Percentiles rank a stretch among this genome's conserved stretches.
phyloP scores from a whole-genome alignment of 2,329 filamentous ascomycete genomes.

The Trichoderma atrobrunneum region DNA sequence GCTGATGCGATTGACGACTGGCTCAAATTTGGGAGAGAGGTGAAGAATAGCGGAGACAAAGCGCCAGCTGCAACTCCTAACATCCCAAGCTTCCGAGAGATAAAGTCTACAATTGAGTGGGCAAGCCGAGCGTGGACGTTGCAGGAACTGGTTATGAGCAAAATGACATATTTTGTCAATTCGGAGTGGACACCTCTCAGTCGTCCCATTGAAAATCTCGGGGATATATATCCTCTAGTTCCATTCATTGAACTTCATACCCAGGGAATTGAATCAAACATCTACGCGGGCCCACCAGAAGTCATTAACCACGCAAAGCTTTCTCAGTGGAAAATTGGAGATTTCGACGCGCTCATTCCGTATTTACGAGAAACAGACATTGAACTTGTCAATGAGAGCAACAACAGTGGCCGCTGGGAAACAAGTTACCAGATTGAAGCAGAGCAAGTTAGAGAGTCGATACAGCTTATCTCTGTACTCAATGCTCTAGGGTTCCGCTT shows the following conservation, averaged over 20 bases:
- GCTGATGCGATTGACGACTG: background rate
- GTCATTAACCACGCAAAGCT: background rate
- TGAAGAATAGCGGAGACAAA: background rate
- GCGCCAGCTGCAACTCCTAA: background rate
- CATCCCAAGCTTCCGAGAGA: background rate
- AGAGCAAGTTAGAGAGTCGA: background rate
- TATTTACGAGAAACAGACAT: background rate
- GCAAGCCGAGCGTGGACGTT: conserved; percentile 9
- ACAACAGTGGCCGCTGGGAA: background rate
- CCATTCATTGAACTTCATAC: conserved; percentile 10
- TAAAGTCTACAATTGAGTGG: background rate
- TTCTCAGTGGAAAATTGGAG: background rate
- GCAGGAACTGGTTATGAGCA: conserved; percentile 19
- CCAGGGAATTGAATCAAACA: background rate
- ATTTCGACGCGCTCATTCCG: background rate
- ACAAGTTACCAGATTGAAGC: background rate
- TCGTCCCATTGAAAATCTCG: conserved; percentile 6
- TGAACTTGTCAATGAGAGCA: background rate
- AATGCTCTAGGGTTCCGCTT: background rate
- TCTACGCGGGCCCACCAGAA: background rate
- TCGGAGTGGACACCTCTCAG: conserved; percentile 8
- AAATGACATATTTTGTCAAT: conserved; percentile 11
- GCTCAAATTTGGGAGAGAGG: background rate
- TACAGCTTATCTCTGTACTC: background rate
- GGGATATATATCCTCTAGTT: background rate